Percentiles rank a stretch among this genome's conserved stretches.
phyloP scores from a whole-genome alignment of 2,329 filamentous ascomycete genomes.

The Aureobasidium sp. region DNA sequence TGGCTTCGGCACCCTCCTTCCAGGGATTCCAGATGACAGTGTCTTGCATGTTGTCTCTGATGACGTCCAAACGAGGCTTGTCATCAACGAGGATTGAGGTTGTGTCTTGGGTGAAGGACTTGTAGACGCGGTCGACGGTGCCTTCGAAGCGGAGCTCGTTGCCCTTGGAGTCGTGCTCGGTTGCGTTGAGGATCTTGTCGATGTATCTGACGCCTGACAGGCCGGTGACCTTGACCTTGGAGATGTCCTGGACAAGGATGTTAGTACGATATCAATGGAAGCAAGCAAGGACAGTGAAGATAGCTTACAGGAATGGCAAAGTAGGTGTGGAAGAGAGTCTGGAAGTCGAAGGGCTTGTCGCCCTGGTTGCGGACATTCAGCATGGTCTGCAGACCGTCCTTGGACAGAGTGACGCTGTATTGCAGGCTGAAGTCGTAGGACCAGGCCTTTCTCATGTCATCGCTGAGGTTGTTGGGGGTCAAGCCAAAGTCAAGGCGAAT shows the following conservation, averaged over 20 bases:
- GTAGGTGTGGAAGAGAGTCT: conserved; percentile 87
- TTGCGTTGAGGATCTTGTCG: conserved; percentile 69
- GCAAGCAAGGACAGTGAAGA: conserved; percentile 12
- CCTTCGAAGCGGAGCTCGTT: conserved; percentile 58
- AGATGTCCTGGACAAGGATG: conserved; percentile 58
- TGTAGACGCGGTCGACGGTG: conserved; percentile 87
- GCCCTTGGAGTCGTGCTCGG: conserved; percentile 56
- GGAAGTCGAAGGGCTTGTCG: conserved; percentile 74
- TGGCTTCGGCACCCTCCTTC: conserved; percentile 71
- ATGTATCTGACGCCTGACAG: conserved; percentile 68
- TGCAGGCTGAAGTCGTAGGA: conserved; percentile 80
- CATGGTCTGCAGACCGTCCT: conserved; percentile 66
- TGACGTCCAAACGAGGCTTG: conserved; percentile 59
- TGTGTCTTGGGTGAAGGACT: conserved; percentile 50
- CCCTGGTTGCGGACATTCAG: conserved; percentile 87
- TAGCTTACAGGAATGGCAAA: conserved; percentile 62
- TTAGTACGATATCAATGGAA: neutral
- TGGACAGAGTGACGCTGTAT: conserved; percentile 81
- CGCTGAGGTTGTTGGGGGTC: conserved; percentile 60
- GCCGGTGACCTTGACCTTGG: conserved; percentile 60
- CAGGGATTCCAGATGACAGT: conserved; percentile 99
- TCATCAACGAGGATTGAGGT: conserved; percentile 57
- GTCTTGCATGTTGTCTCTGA: conserved; percentile 76
- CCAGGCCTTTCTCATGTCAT: conserved; percentile 65
- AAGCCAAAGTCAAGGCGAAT: conserved; percentile 97